phyloP scores from a whole-genome alignment of 768 basidiomycete genomes.

The Phlegmacium glaucopus region DNA sequence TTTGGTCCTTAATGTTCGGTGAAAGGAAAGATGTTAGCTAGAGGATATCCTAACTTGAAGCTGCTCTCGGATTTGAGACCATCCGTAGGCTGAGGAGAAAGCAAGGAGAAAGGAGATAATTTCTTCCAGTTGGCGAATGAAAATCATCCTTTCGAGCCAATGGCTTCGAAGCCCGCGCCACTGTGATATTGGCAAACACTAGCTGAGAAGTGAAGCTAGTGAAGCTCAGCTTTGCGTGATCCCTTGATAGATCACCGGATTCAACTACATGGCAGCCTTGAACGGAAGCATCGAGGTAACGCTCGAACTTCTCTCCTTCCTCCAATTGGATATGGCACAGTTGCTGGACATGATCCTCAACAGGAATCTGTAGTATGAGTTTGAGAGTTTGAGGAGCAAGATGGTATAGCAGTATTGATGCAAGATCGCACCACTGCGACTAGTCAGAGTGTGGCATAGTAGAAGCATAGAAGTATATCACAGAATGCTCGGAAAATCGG shows the following conservation, averaged over 20 bases:
- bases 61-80: constrained; percentile 38
- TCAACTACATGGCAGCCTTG: constrained; percentile 63
- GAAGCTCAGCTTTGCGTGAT: constrained; percentile 70
- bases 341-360: no score
- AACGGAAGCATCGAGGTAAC: constrained; percentile 86
- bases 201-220: no score
- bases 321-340: constrained; percentile 61
- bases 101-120: no score
- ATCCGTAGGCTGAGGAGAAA: constrained; percentile 61
- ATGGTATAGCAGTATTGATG: no score
- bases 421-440: no score
- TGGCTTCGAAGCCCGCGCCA: constrained; percentile 44
- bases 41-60: constrained; percentile 77
- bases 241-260: constrained; percentile 46
- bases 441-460: no score
- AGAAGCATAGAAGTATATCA: no score
- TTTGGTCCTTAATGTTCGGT: constrained; percentile 70
- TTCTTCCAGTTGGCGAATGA: no score
- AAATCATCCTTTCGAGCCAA: neutral
- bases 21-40: constrained; percentile 80
- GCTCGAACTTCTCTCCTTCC: constrained; percentile 60
- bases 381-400: no score
- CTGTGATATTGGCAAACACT: constrained; percentile 89
- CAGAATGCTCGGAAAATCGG: no score
- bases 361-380: constrained; percentile 76